Percentiles rank a stretch among this genome's conserved stretches.
phyloP scores from a whole-genome alignment of 805 yeast species.

The Lachancea quebecensis region DNA sequence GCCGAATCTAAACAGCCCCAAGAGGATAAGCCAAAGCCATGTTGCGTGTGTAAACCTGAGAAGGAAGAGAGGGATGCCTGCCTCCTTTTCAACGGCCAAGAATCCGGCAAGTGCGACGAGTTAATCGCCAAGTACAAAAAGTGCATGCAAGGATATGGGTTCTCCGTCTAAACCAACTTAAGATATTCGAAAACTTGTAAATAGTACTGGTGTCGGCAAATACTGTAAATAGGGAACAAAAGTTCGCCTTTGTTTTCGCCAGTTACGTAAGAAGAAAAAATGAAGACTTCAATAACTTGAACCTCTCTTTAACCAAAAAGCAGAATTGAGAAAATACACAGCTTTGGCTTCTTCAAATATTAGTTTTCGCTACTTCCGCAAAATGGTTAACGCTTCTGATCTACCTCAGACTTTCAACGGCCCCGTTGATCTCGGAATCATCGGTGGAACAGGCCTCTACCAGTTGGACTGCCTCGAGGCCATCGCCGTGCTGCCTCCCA shows the following conservation, averaged over 20 bases:
- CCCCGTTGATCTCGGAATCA: constrained; percentile 69
- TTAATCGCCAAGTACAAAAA: constrained; percentile 65
- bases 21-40: constrained; percentile 72
- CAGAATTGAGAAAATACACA: too few relatives aligned
- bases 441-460: constrained; percentile 98
- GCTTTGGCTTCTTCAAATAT: too few relatives aligned
- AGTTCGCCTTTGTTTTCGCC: too few relatives aligned
- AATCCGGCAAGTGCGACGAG: constrained; percentile 70
- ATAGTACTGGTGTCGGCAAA: too few relatives aligned
- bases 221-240: too few relatives aligned
- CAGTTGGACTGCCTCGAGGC: constrained; percentile 75
- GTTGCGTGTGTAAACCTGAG: constrained; percentile 89
- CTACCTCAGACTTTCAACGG: constrained; percentile 23
- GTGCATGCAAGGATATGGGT: constrained; percentile 93
- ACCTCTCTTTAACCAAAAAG: too few relatives aligned
- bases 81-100: constrained; percentile 73
- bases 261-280: not conserved
- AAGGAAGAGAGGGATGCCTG: constrained; percentile 84
- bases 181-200: not conserved
- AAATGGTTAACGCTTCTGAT: constrained; percentile 21
- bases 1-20: not conserved
- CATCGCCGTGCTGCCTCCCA: constrained; percentile 66
- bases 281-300: not conserved
- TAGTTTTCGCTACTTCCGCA: not conserved
- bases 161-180: constrained; percentile 25